phyloP scores from a whole-genome alignment of 768 basidiomycete genomes.

The Collybia nuda region DNA sequence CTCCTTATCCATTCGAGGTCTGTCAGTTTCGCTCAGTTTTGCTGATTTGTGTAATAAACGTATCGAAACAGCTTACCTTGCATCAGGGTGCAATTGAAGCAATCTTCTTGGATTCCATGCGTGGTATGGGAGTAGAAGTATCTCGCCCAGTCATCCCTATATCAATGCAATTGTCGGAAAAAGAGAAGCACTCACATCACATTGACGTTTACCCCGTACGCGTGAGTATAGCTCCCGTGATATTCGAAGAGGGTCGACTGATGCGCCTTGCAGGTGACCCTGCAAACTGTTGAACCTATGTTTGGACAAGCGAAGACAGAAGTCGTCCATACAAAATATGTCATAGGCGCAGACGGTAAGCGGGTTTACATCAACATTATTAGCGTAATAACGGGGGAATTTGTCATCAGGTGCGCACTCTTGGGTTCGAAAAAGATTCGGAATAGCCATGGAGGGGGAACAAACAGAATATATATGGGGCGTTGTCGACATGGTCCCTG shows the following conservation, averaged over 20 bases:
- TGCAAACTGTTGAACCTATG: constrained; percentile 38
- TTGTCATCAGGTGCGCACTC: constrained; percentile 68
- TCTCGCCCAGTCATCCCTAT: constrained; percentile 49
- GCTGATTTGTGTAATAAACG: background rate
- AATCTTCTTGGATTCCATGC: constrained; percentile 59
- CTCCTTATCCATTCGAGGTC: constrained; percentile 74
- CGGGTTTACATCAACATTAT: background rate
- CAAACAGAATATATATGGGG: constrained; percentile 82
- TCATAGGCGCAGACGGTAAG: constrained; percentile 74
- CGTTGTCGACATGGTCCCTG: constrained; percentile 67
- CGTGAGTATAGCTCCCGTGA: constrained; percentile 19
- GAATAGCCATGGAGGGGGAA: constrained; percentile 76
- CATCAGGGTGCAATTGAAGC: constrained; percentile 66
- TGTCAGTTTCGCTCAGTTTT: background rate
- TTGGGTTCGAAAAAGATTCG: constrained; percentile 71
- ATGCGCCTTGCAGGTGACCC: constrained; percentile 32
- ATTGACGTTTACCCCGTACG: constrained; percentile 35
- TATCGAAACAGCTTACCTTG: constrained; percentile 42
- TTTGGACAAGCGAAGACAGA: constrained; percentile 43
- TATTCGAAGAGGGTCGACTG: background rate
- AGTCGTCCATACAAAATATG: constrained; percentile 68
- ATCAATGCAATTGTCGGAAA: constrained; percentile 44
- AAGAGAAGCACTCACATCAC: constrained; percentile 40
- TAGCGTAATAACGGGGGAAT: background rate
- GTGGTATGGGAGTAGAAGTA: constrained; percentile 42